These are phyloP conservation scores for Colletotrichum sp. DNA, from an alignment of 2,329 filamentous ascomycete genomes.

Conservation along the genomic window DNA sequence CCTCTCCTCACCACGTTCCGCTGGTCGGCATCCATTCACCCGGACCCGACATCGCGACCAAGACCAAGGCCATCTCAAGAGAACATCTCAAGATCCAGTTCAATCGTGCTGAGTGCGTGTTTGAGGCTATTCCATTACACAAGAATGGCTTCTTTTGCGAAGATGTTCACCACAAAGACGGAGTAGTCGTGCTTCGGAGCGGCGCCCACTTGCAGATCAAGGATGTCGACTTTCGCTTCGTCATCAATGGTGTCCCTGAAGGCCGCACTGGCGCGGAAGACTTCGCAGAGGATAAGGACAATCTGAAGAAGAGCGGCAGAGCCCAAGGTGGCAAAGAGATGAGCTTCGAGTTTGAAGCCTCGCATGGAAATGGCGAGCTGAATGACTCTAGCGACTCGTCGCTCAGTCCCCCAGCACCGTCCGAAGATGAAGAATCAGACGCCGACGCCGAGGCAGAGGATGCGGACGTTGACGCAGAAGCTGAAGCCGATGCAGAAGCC, in stretches of 20 bases:
- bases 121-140: slow-evolving; percentile 67
- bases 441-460: slow-evolving; percentile 27
- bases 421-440: slow-evolving; percentile 36
- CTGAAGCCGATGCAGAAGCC: slow-evolving; percentile 17
- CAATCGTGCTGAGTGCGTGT: slow-evolving; percentile 65
- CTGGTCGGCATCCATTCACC: slow-evolving; percentile 77
- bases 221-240: slow-evolving; percentile 70
- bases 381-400: slow-evolving; percentile 60
- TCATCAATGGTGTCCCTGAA: slow-evolving; percentile 67
- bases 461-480: slow-evolving; percentile 28
- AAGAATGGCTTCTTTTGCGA: slow-evolving; percentile 75
- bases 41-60: slow-evolving; percentile 61
- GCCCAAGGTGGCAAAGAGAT: slow-evolving; percentile 69
- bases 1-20: slow-evolving; percentile 66
- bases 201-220: slow-evolving; percentile 75
- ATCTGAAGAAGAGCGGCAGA: slow-evolving; percentile 53
- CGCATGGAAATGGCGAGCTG: slow-evolving; percentile 60
- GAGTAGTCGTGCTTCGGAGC: slow-evolving; percentile 63
- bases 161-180: slow-evolving; percentile 61
- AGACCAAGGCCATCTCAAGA: slow-evolving; percentile 76
- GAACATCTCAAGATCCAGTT: slow-evolving; percentile 77
- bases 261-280: slow-evolving; percentile 65
- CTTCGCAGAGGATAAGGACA: slow-evolving; percentile 53
- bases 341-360: slow-evolving; percentile 75
- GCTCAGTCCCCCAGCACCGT: slow-evolving; percentile 45